Percentiles rank a stretch among this genome's conserved stretches.
Conservation (phyloP, 2,329 filamentous ascomycete genomes). For the Ophiostoma perfectum region DNA sequence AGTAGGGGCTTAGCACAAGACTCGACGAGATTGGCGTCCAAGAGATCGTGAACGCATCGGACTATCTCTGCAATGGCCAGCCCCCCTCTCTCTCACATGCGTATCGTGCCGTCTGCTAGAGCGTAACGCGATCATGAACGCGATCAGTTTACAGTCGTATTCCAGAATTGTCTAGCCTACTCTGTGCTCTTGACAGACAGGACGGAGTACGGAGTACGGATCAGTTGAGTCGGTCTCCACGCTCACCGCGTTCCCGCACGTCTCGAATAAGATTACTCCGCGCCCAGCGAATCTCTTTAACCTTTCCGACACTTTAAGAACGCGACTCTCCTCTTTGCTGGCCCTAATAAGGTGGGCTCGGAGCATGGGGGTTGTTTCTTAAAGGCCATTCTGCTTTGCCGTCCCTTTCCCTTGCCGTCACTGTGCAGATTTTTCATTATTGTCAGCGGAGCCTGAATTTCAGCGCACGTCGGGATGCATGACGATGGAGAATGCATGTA, state of each 20-base stretch:
- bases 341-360: constrained; percentile 17
- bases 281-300: constrained; percentile 1
- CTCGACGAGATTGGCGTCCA: too few relatives aligned
- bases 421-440: constrained; percentile 14
- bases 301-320: neutral
- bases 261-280: constrained; percentile 10
- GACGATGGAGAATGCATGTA: neutral
- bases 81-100: too few relatives aligned
- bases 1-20: too few relatives aligned
- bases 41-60: too few relatives aligned
- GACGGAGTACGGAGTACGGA: too few relatives aligned
- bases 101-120: too few relatives aligned
- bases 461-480: neutral
- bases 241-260: neutral
- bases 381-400: neutral
- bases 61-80: too few relatives aligned
- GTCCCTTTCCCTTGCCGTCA: neutral
- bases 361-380: constrained; percentile 15
- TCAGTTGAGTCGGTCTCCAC: neutral
- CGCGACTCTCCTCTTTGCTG: constrained; percentile 2
- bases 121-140: too few relatives aligned
- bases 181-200: too few relatives aligned
- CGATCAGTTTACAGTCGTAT: too few relatives aligned
- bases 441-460: neutral
- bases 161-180: too few relatives aligned